phyloP scores from a whole-genome alignment of 768 basidiomycete species.

The Cystobasidium onofrii region DNA sequence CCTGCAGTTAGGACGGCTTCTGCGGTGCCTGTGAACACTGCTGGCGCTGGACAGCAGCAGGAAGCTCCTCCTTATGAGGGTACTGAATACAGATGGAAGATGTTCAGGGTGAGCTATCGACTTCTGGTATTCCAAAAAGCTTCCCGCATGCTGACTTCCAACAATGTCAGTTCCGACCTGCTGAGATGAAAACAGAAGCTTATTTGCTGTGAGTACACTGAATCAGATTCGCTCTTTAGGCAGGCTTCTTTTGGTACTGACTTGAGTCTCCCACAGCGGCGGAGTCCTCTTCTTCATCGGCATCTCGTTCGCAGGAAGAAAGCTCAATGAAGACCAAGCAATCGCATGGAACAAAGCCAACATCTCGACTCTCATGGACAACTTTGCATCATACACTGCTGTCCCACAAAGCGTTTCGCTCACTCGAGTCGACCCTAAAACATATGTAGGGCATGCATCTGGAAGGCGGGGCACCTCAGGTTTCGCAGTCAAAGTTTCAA shows the following conservation, averaged over 20 bases:
- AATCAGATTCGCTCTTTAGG: too few relatives aligned
- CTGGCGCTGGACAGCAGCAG: not conserved
- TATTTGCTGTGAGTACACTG: not conserved
- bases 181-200: slow-evolving; percentile 7
- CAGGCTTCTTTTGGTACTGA: too few relatives aligned
- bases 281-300: slow-evolving; percentile 11
- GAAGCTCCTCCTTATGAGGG: slow-evolving; percentile 17
- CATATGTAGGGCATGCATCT: slow-evolving; percentile 17
- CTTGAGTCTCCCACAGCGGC: not conserved
- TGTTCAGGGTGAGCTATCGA: not conserved
- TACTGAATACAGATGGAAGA: slow-evolving; percentile 4
- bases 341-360: slow-evolving; percentile 1
- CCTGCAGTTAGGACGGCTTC: slow-evolving; percentile 11
- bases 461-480: slow-evolving; percentile 19
- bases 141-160: not conserved
- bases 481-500: not conserved
- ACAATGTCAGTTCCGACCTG: slow-evolving; percentile 17
- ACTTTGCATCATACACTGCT: slow-evolving; percentile 15
- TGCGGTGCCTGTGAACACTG: not conserved
- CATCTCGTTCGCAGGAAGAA: slow-evolving; percentile 1
- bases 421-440: slow-evolving; percentile 6
- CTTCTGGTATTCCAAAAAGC: not conserved
- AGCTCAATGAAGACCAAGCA: not conserved
- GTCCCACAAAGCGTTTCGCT: slow-evolving; percentile 1
- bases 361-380: not conserved